phyloP scores from a whole-genome alignment of 2,329 filamentous ascomycete species.

The Paraphoma chrysanthemicola region DNA sequence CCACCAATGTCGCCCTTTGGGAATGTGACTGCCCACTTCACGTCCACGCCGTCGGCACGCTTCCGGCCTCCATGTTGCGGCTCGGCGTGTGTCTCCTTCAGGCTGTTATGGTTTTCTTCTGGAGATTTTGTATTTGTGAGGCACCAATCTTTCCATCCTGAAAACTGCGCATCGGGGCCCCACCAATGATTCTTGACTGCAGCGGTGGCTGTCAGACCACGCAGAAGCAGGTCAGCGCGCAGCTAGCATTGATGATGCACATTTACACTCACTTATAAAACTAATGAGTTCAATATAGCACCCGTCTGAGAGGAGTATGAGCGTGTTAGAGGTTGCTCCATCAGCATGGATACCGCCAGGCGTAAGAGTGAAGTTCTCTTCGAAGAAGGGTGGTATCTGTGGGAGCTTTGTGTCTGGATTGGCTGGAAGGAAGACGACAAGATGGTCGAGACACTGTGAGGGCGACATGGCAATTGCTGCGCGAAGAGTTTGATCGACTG shows the following conservation, averaged over 20 bases:
- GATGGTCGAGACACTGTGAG: conserved; percentile 62
- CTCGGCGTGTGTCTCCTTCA: conserved; percentile 54
- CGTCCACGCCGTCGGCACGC: conserved; percentile 61
- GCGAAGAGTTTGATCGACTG: no score
- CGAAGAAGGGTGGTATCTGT: conserved; percentile 55
- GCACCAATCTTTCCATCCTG: conserved; percentile 68
- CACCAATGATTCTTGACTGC: conserved; percentile 64
- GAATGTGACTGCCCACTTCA: conserved; percentile 67
- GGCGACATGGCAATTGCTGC: background rate
- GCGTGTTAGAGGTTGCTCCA: conserved; percentile 66
- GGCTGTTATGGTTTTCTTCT: conserved; percentile 12
- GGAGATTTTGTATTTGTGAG: conserved; percentile 26
- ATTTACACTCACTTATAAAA: conserved; percentile 52
- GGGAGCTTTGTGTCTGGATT: conserved; percentile 53
- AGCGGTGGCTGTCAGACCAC: conserved; percentile 40
- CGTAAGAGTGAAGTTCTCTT: conserved; percentile 63
- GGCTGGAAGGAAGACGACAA: conserved; percentile 69
- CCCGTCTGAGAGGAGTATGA: conserved; percentile 69
- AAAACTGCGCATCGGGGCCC: conserved; percentile 60
- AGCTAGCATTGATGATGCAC: background rate
- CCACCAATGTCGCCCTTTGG: conserved; percentile 50
- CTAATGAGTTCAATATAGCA: conserved; percentile 72
- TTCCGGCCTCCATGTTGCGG: conserved; percentile 62
- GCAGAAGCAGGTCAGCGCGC: background rate
- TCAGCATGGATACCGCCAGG: conserved; percentile 69